Evolutionary conservation across 306 rosid species (phyloP).

Genomic region (Carpinus viminea): DNA sequence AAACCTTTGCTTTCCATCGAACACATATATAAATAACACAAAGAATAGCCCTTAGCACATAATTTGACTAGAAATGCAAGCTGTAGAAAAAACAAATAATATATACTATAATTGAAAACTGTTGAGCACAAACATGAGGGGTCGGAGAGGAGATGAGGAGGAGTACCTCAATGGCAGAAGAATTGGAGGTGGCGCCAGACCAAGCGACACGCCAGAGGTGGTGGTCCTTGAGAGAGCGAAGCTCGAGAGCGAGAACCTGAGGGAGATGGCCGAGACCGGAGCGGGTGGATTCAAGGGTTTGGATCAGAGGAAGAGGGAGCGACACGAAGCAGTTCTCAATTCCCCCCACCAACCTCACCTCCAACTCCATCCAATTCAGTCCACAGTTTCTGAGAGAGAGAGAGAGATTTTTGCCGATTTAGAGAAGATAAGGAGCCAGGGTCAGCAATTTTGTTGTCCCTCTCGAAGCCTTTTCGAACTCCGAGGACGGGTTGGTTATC

Average conservation of each 20-base stretch:
- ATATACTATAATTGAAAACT: background rate
- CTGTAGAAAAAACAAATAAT: background rate
- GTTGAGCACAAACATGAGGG: background rate
- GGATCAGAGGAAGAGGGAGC: slow-evolving; percentile 70
- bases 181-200: slow-evolving; percentile 87
- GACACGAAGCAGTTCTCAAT: slow-evolving; percentile 73
- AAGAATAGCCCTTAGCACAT: background rate
- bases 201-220: slow-evolving; percentile 73
- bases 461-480: background rate
- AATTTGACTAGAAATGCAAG: background rate
- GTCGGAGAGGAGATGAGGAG: background rate
- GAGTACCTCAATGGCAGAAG: slow-evolving; percentile 68
- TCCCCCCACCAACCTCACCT: slow-evolving; percentile 56
- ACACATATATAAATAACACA: background rate
- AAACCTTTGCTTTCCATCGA: slow-evolving; percentile 39
- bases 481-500: background rate
- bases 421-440: background rate
- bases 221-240: slow-evolving; percentile 50
- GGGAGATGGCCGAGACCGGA: slow-evolving; percentile 38
- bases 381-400: background rate
- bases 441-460: background rate
- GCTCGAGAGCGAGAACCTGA: slow-evolving; percentile 65
- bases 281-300: slow-evolving; percentile 59
- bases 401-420: background rate
- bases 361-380: slow-evolving; percentile 48